These are phyloP conservation scores for Drechmeria coniospora DNA, from an alignment of 2,329 filamentous ascomycete genomes.

Conservation along the genomic window DNA sequence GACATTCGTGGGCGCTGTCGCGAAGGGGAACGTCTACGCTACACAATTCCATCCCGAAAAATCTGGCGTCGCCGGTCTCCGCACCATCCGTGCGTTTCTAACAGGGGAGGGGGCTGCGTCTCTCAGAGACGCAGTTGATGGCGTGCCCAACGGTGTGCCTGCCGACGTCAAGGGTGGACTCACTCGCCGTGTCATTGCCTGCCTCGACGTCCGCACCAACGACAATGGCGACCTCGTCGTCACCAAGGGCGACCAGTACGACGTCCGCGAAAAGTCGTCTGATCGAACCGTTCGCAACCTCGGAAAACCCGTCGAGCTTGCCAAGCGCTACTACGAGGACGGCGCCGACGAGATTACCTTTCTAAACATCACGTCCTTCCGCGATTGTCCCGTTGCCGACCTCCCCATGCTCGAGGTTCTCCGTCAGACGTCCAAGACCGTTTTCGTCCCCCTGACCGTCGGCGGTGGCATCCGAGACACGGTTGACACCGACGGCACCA, in stretches of 20 bases:
- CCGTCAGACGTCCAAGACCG: conserved; percentile 69
- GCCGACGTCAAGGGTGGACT: conserved; percentile 44
- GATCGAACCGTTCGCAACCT: conserved; percentile 66
- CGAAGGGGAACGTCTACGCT: conserved; percentile 69
- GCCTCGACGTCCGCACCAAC: conserved; percentile 87
- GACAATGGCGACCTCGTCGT: conserved; percentile 91
- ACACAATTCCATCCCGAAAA: conserved; percentile 99
- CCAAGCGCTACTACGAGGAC: conserved; percentile 84
- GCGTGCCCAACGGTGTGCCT: conserved; percentile 6
- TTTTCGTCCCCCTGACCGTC: conserved; percentile 91
- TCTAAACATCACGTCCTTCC: conserved; percentile 95
- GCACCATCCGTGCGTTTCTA: conserved; percentile 73
- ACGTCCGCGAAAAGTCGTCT: conserved; percentile 75
- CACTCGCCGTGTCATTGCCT: conserved; percentile 88
- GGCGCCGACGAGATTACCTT: conserved; percentile 96
- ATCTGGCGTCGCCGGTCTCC: conserved; percentile 75
- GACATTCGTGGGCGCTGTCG: conserved; percentile 81
- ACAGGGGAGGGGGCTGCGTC: conserved; percentile 47
- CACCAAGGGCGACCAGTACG: conserved; percentile 97
- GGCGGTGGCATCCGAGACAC: conserved; percentile 93
- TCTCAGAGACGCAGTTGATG: conserved; percentile 18
- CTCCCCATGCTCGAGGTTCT: conserved; percentile 93
- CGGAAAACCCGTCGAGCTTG: conserved; percentile 93
- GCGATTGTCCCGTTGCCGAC: conserved; percentile 84
- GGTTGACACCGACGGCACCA: conserved; percentile 71